Percentiles rank a stretch among this genome's conserved stretches.
Conservation (phyloP, 805 yeast genomes). For the Candida xiaguanensis region DNA sequence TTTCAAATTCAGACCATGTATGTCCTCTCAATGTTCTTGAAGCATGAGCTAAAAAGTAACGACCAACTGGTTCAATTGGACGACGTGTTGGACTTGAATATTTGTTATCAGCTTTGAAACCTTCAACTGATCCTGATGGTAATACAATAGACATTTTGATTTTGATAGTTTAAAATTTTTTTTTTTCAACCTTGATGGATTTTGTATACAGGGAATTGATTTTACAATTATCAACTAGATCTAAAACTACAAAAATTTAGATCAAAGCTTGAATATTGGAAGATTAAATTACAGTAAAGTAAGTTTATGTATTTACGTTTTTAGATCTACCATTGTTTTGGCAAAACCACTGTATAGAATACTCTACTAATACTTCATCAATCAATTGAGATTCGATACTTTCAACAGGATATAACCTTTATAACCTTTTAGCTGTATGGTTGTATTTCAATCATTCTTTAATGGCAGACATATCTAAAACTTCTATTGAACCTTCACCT, state of each 20-base stretch:
- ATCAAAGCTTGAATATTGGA: too few relatives aligned
- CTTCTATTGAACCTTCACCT: slow-evolving; percentile 70
- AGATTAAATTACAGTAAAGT: too few relatives aligned
- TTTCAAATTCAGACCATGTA: slow-evolving; percentile 97
- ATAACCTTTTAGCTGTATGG: too few relatives aligned
- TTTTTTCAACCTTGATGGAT: not conserved
- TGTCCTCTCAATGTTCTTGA: slow-evolving; percentile 94
- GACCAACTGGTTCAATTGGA: slow-evolving; percentile 95
- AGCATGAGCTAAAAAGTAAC: slow-evolving; percentile 93
- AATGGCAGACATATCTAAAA: slow-evolving; percentile 85
- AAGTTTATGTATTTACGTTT: too few relatives aligned
- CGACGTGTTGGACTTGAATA: slow-evolving; percentile 66
- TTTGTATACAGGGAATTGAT: slow-evolving; percentile 1
- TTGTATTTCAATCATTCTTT: too few relatives aligned
- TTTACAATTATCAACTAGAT: not conserved
- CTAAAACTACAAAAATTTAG: too few relatives aligned
- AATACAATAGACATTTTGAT: slow-evolving; percentile 31
- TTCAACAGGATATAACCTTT: too few relatives aligned
- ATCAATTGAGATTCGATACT: too few relatives aligned
- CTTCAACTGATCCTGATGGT: slow-evolving; percentile 45
- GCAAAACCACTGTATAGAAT: too few relatives aligned
- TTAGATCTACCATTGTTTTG: too few relatives aligned
- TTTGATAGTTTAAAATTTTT: slow-evolving; percentile 2
- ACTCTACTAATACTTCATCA: too few relatives aligned
- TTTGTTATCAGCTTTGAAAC: slow-evolving; percentile 47